Evolutionary conservation across 805 yeast species (phyloP).

Genomic region (Ogataea sp.): DNA sequence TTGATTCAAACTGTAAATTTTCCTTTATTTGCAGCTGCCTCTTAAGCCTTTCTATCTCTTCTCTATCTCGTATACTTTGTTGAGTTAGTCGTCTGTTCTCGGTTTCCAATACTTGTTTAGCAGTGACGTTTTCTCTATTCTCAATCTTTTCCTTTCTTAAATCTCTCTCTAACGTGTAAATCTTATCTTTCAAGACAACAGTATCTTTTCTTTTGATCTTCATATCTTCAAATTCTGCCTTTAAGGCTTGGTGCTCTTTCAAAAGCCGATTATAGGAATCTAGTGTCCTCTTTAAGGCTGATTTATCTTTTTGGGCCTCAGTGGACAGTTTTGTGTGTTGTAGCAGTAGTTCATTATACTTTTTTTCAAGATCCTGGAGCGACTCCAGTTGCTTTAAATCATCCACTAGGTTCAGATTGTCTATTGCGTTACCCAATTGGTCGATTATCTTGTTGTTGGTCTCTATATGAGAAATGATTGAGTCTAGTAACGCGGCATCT

Average conservation of each 20-base stretch:
- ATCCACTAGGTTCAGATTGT: background rate
- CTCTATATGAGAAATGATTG: background rate
- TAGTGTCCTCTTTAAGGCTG: background rate
- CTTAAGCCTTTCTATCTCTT: background rate
- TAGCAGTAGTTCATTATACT: background rate
- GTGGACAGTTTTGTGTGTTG: background rate
- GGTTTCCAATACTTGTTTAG: background rate
- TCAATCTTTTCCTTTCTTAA: too few relatives aligned
- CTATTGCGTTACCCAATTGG: too few relatives aligned
- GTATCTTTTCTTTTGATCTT: background rate
- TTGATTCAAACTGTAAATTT: background rate
- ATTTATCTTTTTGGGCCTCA: background rate
- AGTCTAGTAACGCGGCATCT: background rate
- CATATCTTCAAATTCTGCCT: background rate
- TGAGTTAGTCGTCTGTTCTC: background rate
- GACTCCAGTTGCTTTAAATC: background rate
- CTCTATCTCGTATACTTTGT: background rate
- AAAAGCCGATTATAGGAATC: background rate
- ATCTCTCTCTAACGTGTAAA: background rate
- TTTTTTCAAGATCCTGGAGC: background rate
- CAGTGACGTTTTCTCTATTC: too few relatives aligned
- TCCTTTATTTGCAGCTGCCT: background rate
- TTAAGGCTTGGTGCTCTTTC: background rate
- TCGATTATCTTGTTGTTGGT: background rate
- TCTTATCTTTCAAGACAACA: background rate